phyloP scores from a whole-genome alignment of 2,329 filamentous ascomycete species.

The Tolypocladium paradoxum region DNA sequence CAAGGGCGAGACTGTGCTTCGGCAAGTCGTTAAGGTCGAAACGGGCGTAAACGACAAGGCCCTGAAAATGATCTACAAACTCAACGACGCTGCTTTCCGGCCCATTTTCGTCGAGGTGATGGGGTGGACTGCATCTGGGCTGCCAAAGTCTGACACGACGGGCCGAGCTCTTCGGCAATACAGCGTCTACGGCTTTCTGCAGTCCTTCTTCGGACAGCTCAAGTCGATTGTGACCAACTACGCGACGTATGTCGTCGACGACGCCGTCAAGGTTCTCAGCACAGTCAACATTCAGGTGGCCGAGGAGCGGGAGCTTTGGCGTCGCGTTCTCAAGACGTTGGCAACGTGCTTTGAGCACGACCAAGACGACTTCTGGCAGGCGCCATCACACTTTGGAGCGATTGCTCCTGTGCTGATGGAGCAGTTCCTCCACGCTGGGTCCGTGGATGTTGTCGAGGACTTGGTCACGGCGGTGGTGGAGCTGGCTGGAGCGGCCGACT shows the following conservation, averaged over 20 bases:
- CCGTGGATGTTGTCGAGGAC: conserved; percentile 33
- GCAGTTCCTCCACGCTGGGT: conserved; percentile 46
- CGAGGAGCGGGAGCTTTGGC: conserved; percentile 51
- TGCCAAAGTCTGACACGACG: conserved; percentile 49
- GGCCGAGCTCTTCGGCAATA: conserved; percentile 55
- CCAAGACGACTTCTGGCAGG: conserved; percentile 93
- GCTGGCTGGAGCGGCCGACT: conserved; percentile 70
- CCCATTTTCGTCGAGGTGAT: conserved; percentile 82
- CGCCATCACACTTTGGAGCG: conserved; percentile 71
- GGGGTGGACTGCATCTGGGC: conserved; percentile 59
- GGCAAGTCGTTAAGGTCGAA: conserved; percentile 51
- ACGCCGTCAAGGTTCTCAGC: conserved; percentile 53
- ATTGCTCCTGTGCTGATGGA: conserved; percentile 59
- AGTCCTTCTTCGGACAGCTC: conserved; percentile 70
- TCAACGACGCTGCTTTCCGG: conserved; percentile 88
- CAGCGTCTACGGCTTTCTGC: conserved; percentile 72
- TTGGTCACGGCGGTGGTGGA: conserved; percentile 69
- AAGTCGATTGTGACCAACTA: conserved; percentile 95
- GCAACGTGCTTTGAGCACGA: conserved; percentile 74
- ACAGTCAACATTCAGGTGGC: conserved; percentile 34
- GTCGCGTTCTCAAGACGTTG: conserved; percentile 59
- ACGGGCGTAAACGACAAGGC: conserved; percentile 55
- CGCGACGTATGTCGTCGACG: conserved; percentile 72
- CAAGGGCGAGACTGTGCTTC: conserved; percentile 28
- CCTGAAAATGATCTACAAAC: conserved; percentile 89